A percentile compares a stretch with the other conserved stretches of the same genome.
phyloP scores from a whole-genome alignment of 2,329 filamentous ascomycete species.

The Cladosporium sp. region DNA sequence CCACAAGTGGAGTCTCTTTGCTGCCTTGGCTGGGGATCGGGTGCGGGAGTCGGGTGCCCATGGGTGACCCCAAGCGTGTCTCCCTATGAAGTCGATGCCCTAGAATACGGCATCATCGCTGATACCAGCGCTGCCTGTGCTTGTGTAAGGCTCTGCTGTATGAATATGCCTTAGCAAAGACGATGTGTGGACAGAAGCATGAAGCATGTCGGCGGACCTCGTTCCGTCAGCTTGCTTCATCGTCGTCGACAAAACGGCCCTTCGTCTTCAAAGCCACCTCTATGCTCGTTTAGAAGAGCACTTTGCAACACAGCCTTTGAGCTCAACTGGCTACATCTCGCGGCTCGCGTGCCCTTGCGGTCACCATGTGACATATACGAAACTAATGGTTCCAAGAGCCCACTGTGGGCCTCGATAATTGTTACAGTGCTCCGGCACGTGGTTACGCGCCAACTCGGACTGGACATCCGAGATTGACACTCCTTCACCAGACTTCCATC shows the following conservation, averaged over 20 bases:
- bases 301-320: neutral
- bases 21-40: constrained; percentile 9
- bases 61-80: neutral
- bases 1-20: neutral
- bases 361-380: too few species aligned
- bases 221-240: too few species aligned
- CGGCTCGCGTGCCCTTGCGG: neutral
- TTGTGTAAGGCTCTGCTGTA: too few species aligned
- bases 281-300: too few species aligned
- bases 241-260: too few species aligned
- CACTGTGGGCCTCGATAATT: neutral
- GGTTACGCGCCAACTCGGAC: neutral
- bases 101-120: too few species aligned
- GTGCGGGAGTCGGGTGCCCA: constrained; percentile 9
- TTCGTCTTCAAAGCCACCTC: too few species aligned
- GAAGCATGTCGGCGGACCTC: neutral
- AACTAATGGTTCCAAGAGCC: neutral
- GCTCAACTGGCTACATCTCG: neutral
- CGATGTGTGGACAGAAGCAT: neutral
- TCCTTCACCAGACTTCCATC: neutral
- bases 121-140: too few species aligned
- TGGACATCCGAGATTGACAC: neutral
- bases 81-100: too few species aligned
- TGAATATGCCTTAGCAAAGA: too few species aligned
- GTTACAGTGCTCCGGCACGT: too few species aligned